A percentile compares a stretch with the other conserved stretches of the same genome.
phyloP scores from a whole-genome alignment of 2,329 filamentous ascomycete genomes.

The Diaporthe nobilis region DNA sequence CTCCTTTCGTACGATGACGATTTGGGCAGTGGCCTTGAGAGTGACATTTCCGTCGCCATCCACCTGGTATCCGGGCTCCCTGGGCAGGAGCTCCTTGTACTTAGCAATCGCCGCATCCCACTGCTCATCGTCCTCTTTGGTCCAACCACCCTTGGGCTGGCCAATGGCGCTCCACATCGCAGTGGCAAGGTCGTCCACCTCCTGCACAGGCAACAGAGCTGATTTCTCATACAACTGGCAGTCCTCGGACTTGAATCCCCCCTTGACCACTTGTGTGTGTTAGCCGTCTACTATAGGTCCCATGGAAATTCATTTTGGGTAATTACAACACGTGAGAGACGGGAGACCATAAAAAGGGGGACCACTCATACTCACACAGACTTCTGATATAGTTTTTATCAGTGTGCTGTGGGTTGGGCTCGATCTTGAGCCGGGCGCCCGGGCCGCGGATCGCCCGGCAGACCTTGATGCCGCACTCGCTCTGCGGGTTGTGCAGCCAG shows the following conservation, averaged over 20 bases:
- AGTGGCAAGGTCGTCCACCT: constrained; percentile 41
- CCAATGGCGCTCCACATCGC: constrained; percentile 45
- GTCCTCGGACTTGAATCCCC: constrained; percentile 40
- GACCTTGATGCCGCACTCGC: constrained; percentile 42
- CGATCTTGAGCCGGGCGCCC: constrained; percentile 39
- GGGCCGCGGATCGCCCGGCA: constrained; percentile 42
- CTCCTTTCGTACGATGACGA: constrained; percentile 35
- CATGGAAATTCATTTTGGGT: too few species aligned
- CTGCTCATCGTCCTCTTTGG: constrained; percentile 43
- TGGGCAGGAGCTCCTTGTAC: constrained; percentile 42
- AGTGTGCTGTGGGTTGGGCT: constrained; percentile 43
- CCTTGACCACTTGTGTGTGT: constrained; percentile 32
- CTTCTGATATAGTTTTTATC: constrained; percentile 39
- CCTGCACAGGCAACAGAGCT: constrained; percentile 40
- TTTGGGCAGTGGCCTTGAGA: constrained; percentile 38
- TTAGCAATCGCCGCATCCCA: constrained; percentile 43
- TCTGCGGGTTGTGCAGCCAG: constrained; percentile 44
- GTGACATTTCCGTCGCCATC: constrained; percentile 26
- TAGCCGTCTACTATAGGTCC: too few species aligned
- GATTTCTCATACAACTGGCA: constrained; percentile 42
- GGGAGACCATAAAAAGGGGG: too few species aligned
- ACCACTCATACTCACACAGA: not conserved
- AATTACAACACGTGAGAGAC: too few species aligned
- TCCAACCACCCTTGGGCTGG: constrained; percentile 42
- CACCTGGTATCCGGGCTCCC: constrained; percentile 41